Conservation (phyloP, 805 yeast genomes). For the Kockiozyma suomiensis region DNA sequence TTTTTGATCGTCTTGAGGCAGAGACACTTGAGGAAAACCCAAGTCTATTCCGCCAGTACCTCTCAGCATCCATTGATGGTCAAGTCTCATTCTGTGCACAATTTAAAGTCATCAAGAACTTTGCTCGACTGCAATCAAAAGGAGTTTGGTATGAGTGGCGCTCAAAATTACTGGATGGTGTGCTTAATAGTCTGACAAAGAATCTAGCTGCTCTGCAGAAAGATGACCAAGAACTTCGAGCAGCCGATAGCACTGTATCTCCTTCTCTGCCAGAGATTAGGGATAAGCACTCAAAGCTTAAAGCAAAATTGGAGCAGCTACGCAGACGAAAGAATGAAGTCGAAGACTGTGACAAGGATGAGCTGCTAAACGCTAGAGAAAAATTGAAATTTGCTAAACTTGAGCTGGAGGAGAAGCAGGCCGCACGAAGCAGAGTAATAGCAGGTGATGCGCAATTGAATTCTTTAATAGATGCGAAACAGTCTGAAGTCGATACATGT, state of each 20-base stretch:
- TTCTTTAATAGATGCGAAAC: constrained; percentile 18
- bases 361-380: constrained; percentile 10
- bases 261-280: constrained; percentile 22
- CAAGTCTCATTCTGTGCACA: constrained; percentile 51
- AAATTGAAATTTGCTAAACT: constrained; percentile 24
- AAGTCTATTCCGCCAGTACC: constrained; percentile 53
- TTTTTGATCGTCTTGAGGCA: constrained; percentile 53
- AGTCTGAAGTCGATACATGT: constrained; percentile 23
- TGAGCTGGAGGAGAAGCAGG: constrained; percentile 9
- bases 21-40: constrained; percentile 54
- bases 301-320: constrained; percentile 29
- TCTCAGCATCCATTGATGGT: constrained; percentile 46
- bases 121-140: constrained; percentile 55
- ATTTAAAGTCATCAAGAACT: constrained; percentile 54
- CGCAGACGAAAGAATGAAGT: constrained; percentile 24
- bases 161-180: constrained; percentile 52
- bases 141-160: constrained; percentile 69
- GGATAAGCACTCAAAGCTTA: constrained; percentile 28
- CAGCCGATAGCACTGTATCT: constrained; percentile 11
- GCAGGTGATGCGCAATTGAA: constrained; percentile 9
- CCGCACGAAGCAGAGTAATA: not conserved
- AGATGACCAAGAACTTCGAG: constrained; percentile 31
- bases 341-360: constrained; percentile 30
- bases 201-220: constrained; percentile 32
- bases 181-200: constrained; percentile 42